Evolutionary conservation across 2,329 filamentous ascomycete genomes (phyloP), one percentile per base, ranked within the genome.

Genomic region (Hypoxylon sp.): DNA sequence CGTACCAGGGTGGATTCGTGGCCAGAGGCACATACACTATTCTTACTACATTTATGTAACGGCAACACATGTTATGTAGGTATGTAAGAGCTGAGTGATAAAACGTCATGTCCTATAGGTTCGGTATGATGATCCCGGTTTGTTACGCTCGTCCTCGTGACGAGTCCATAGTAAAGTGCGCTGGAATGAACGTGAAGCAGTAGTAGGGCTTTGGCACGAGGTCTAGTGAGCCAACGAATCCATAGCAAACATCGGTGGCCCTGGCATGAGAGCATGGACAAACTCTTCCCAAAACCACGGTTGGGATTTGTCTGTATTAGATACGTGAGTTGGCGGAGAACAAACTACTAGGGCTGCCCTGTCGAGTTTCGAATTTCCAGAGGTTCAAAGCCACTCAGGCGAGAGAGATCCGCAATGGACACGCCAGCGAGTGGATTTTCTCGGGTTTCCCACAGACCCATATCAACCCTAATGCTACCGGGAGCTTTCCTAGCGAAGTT

Each of bases 171-270:
- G 13, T 14, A 37, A 37, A 5, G 6, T 22, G 10, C 39, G 11
- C 17, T 63, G 64, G 67, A 70, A 70, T 71, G 68, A 47, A 46
- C 39, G 48, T 63, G 66, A 69, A 52, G 54, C 35, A 59, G 50
- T 53, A 46, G 50, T 50, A 44, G 22, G 17, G 5, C 59, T 59
- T 37, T 60, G 51, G 58, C 46, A 64, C 53, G 53, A 55, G 55
- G 47, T 51, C 37, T 63, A 63, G 31, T 39, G 24, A 57, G 46
- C 54, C 55, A 47, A 52, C 55, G 57, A 67, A 42, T 59, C 46
- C 35, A 44, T 39, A 66, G 69, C 65, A 71, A 71, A 71, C 69
- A 71, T 55, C 58, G 42, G 57, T 58, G n/a, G 33, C 65, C 68
- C 68, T 68, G 65, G 61, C 62, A 69, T 69, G 51, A 59, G 17